These are phyloP conservation scores for Choiromyces venosus DNA, from an alignment of 495 filamentous ascomycete genomes.

Conservation along the genomic window DNA sequence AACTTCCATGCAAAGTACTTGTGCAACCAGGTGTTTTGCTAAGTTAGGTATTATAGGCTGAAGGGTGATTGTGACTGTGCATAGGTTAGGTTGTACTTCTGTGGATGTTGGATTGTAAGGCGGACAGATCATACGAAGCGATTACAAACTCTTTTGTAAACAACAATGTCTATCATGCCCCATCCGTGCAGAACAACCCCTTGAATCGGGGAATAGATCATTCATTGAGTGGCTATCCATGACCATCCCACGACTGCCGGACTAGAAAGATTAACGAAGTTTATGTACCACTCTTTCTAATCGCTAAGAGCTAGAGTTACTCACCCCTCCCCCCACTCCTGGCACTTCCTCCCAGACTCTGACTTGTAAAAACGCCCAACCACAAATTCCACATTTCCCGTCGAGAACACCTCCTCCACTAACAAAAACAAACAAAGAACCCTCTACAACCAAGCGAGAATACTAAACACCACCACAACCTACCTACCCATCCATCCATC, in stretches of 20 bases:
- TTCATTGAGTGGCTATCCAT: neutral
- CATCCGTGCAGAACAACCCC: neutral
- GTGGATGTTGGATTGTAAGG: neutral
- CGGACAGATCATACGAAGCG: neutral
- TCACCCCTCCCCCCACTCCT: too few relatives aligned
- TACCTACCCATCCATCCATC: too few relatives aligned
- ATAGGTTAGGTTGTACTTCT: neutral
- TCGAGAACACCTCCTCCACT: too few relatives aligned
- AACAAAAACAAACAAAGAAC: too few relatives aligned
- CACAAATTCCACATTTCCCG: too few relatives aligned
- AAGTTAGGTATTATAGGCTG: neutral
- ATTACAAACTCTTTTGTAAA: neutral
- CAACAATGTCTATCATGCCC: neutral
- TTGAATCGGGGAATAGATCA: neutral
- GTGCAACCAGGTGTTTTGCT: constrained; percentile 48
- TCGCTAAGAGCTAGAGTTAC: neutral
- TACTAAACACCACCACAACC: too few relatives aligned
- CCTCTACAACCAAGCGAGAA: too few relatives aligned
- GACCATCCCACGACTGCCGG: neutral
- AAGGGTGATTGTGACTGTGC: neutral
- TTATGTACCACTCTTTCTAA: neutral
- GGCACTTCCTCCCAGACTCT: too few relatives aligned
- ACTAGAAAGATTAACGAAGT: neutral
- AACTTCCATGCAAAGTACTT: constrained; percentile 84
- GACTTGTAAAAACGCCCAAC: too few relatives aligned